Conservation (phyloP, 352 stramenopile genomes). For the Phytophthora sp. region DNA sequence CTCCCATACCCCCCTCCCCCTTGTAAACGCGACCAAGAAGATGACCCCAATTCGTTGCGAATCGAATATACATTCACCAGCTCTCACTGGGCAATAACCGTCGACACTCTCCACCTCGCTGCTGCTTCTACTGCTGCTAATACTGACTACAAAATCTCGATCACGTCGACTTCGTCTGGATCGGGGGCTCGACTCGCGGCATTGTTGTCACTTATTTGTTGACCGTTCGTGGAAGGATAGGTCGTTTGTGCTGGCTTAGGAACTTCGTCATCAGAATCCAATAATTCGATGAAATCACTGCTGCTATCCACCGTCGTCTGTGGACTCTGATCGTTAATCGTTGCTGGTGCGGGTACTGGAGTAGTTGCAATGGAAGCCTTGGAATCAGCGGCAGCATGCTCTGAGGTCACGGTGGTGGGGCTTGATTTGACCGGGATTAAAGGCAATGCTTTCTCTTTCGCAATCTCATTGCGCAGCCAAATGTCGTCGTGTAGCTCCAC, state of each 20-base stretch:
- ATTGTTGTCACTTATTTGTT: slow-evolving; percentile 4
- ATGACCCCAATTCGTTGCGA: slow-evolving; percentile 4
- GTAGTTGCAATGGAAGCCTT: slow-evolving; percentile 8
- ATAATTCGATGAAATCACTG: slow-evolving; percentile 62
- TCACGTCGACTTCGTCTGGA: slow-evolving; percentile 37
- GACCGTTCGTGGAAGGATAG: slow-evolving; percentile 9
- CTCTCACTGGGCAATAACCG: slow-evolving; percentile 6
- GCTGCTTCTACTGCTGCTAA: slow-evolving; percentile 1
- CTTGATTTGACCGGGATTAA: slow-evolving; percentile 9
- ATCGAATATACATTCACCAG: slow-evolving; percentile 35
- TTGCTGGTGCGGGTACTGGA: slow-evolving; percentile 6
- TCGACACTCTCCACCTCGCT: slow-evolving; percentile 16
- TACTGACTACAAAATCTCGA: slow-evolving; percentile 50
- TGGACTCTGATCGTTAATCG: slow-evolving; percentile 22
- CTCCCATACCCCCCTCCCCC: too few relatives aligned
- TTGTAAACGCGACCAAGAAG: too few relatives aligned
- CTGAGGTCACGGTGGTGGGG: neutral
- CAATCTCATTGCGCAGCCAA: slow-evolving; percentile 79
- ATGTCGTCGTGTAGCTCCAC: slow-evolving; percentile 73
- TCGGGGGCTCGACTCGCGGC: neutral
- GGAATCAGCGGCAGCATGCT: slow-evolving; percentile 6
- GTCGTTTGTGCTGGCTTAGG: slow-evolving; percentile 17
- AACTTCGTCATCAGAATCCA: slow-evolving; percentile 61
- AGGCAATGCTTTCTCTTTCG: slow-evolving; percentile 52
- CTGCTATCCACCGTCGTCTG: slow-evolving; percentile 43